Conservation (phyloP, 75 land plant genomes). For the Picea glauca region DNA sequence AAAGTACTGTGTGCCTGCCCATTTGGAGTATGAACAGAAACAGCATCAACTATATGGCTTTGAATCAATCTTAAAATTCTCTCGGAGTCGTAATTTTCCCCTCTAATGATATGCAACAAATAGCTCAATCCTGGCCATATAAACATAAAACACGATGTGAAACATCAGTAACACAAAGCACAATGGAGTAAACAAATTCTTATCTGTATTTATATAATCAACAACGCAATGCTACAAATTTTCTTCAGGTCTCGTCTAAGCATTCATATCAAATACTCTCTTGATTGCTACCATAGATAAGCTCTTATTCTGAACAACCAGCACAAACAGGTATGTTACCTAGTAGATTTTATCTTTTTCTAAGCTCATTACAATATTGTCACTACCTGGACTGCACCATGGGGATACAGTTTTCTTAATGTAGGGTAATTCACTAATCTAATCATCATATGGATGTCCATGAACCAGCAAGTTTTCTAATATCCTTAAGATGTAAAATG, state of each 20-base stretch:
- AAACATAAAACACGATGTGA: background rate
- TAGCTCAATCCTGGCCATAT: slow-evolving; percentile 28
- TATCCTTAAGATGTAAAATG: background rate
- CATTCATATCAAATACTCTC: background rate
- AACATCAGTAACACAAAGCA: background rate
- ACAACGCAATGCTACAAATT: background rate
- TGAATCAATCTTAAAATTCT: slow-evolving; percentile 15
- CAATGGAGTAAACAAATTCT: background rate
- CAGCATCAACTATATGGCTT: slow-evolving; percentile 18
- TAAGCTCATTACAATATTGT: background rate
- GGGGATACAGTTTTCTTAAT: background rate
- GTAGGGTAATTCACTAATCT: background rate
- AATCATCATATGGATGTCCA: background rate
- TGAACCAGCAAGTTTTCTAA: background rate
- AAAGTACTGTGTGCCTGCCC: slow-evolving; percentile 15
- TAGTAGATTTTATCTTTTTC: background rate
- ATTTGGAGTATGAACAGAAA: slow-evolving; percentile 20
- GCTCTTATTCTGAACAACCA: no score
- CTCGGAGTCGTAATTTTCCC: slow-evolving; percentile 21
- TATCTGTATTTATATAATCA: background rate
- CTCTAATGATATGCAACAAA: slow-evolving; percentile 32
- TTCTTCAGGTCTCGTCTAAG: background rate
- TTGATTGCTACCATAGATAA: no score
- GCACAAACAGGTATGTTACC: background rate
- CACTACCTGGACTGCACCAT: background rate